A percentile compares a stretch with the other conserved stretches of the same genome.
phyloP scores from a whole-genome alignment of 306 rosid species.

The Bauhinia variegata region DNA sequence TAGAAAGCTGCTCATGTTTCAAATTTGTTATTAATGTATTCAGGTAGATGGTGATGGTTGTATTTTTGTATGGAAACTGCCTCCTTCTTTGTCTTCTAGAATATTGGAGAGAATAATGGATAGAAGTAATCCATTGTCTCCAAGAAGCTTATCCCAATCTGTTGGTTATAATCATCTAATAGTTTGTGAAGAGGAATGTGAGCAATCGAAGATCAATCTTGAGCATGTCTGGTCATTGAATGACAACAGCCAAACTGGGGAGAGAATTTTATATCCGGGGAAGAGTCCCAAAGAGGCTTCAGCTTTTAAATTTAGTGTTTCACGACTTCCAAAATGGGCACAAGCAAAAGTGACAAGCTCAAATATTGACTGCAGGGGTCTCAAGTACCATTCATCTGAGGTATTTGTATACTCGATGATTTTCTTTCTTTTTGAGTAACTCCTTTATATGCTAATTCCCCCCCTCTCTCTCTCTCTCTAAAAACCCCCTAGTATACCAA shows the following conservation, averaged over 20 bases:
- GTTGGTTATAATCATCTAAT: constrained; percentile 36
- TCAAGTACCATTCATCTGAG: constrained; percentile 48
- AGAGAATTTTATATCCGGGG: constrained; percentile 34
- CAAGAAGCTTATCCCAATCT: constrained; percentile 48
- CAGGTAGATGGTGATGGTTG: constrained; percentile 84
- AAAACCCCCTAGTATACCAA: constrained; percentile 7
- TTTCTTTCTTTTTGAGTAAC: constrained; percentile 32
- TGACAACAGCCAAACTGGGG: constrained; percentile 35
- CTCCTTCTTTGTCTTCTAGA: constrained; percentile 59
- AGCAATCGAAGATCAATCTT: constrained; percentile 34
- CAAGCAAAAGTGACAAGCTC: constrained; percentile 54
- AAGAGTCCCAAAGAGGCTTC: constrained; percentile 44
- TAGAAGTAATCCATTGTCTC: constrained; percentile 46
- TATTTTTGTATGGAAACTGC: constrained; percentile 76
- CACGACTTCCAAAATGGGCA: constrained; percentile 86
- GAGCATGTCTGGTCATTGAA: constrained; percentile 30
- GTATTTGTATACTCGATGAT: constrained; percentile 39
- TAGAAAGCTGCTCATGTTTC: constrained; percentile 19
- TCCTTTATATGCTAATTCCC: constrained; percentile 10
- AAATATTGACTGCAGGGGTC: constrained; percentile 35
- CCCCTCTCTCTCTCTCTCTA: neutral
- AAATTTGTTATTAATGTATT: constrained; percentile 24
- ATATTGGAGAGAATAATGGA: constrained; percentile 58
- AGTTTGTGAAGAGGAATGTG: constrained; percentile 42
- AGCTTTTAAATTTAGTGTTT: constrained; percentile 68